Evolutionary conservation across 1,284 basidiomycete genomes (phyloP).

Genomic region (Ganoderma lucidum): DNA sequence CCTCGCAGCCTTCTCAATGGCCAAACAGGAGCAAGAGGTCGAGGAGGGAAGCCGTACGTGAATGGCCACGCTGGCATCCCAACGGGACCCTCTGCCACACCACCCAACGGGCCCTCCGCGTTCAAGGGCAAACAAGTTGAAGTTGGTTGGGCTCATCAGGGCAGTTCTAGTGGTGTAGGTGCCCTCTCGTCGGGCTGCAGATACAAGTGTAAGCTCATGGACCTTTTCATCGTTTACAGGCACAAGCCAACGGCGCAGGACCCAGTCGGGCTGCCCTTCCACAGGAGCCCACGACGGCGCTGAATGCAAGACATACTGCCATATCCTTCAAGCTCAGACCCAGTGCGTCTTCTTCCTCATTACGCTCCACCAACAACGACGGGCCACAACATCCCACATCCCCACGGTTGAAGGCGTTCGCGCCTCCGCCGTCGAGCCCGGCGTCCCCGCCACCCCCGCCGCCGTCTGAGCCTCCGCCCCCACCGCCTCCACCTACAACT

Average conservation of each 20-base stretch:
- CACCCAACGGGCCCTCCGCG: slow-evolving; percentile 40
- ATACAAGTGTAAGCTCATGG: slow-evolving; percentile 38
- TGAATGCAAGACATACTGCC: slow-evolving; percentile 35
- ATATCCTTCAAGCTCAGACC: slow-evolving; percentile 42
- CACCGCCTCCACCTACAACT: slow-evolving; percentile 33
- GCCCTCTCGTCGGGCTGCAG: slow-evolving; percentile 28
- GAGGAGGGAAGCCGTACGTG: slow-evolving; percentile 40
- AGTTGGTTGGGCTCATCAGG: slow-evolving; percentile 25
- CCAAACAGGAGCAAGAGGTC: slow-evolving; percentile 30
- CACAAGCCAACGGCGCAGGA: slow-evolving; percentile 41
- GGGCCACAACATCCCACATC: slow-evolving; percentile 34
- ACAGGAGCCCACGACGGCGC: slow-evolving; percentile 35
- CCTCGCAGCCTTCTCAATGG: slow-evolving; percentile 61
- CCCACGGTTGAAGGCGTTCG: slow-evolving; percentile 34
- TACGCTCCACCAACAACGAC: slow-evolving; percentile 23
- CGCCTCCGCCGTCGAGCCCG: slow-evolving; percentile 29
- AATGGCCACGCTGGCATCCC: slow-evolving; percentile 41
- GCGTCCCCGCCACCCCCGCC: slow-evolving; percentile 37
- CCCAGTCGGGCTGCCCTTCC: slow-evolving; percentile 33
- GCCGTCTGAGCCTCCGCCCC: slow-evolving; percentile 36
- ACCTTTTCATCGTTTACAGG: slow-evolving; percentile 31
- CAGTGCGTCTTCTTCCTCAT: slow-evolving; percentile 25
- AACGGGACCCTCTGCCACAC: slow-evolving; percentile 35
- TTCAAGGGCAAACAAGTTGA: slow-evolving; percentile 48
- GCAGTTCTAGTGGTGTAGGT: slow-evolving; percentile 37